Conservation (phyloP, 1,284 basidiomycete genomes). For the Kwoniella shivajii region DNA sequence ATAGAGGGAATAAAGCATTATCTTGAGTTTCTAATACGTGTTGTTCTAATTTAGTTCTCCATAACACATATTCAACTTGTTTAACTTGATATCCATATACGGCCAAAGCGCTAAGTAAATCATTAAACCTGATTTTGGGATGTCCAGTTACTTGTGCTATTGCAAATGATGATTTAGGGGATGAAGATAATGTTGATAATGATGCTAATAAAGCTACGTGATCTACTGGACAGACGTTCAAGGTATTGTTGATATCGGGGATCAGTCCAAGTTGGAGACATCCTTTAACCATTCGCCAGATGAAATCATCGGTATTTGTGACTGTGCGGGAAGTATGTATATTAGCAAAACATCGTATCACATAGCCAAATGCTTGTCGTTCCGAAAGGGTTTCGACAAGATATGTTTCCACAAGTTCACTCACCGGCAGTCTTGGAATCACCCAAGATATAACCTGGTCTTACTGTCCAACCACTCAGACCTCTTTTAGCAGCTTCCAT, state of each 20-base stretch:
- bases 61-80: constrained; percentile 85
- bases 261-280: constrained; percentile 93
- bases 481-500: constrained; percentile 88
- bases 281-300: constrained; percentile 97
- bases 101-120: constrained; percentile 73
- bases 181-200: constrained; percentile 65
- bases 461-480: constrained; percentile 81
- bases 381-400: no score
- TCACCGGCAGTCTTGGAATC: constrained; percentile 81
- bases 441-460: constrained; percentile 95
- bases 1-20: constrained; percentile 94
- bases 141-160: constrained; percentile 88
- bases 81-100: constrained; percentile 80
- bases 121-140: constrained; percentile 88
- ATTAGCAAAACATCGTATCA: no score
- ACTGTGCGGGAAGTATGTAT: constrained; percentile 58
- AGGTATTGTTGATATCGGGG: constrained; percentile 96
- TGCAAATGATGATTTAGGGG: constrained; percentile 57
- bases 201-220: constrained; percentile 86
- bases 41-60: constrained; percentile 89
- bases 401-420: no score
- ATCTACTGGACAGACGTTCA: constrained; percentile 98
- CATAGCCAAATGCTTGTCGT: no score
- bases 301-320: constrained; percentile 98
- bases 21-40: constrained; percentile 92